Conservation (phyloP, 306 rosid genomes). For the Acmispon strigosus region DNA sequence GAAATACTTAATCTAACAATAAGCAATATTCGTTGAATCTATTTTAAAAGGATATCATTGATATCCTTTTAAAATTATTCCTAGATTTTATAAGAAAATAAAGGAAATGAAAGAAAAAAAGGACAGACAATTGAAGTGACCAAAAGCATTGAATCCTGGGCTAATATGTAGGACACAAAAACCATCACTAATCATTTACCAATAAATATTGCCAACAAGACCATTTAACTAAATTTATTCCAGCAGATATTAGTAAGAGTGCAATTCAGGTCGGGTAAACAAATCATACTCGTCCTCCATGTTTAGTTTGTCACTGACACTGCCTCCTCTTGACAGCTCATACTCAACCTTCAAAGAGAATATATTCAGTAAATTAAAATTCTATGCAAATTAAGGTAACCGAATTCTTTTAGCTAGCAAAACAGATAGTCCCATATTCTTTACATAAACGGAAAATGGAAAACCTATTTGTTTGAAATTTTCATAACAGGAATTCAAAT, state of each 20-base stretch:
- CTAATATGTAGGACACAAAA: conserved; percentile 10
- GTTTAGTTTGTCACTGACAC: conserved; percentile 69
- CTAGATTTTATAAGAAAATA: neutral
- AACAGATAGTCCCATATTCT: neutral
- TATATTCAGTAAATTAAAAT: conserved; percentile 20
- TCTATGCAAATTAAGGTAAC: conserved; percentile 3
- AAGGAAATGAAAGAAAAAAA: neutral
- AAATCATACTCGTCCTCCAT: conserved; percentile 71
- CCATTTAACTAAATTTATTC: conserved; percentile 13
- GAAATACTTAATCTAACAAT: neutral
- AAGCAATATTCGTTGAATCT: neutral
- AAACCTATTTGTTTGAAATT: neutral
- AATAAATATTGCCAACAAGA: conserved; percentile 8
- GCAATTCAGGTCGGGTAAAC: conserved; percentile 4
- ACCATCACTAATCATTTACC: neutral
- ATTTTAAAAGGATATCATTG: neutral
- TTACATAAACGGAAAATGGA: conserved; percentile 2
- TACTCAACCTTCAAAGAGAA: conserved; percentile 67
- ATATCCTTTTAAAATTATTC: too few species aligned
- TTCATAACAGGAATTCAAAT: neutral
- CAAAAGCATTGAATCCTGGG: conserved; percentile 11
- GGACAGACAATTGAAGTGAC: neutral
- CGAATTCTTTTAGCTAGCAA: conserved; percentile 12
- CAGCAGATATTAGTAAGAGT: neutral
- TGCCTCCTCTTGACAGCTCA: conserved; percentile 56